Conservation (phyloP, 306 rosid genomes). For the Prunus mongolica region DNA sequence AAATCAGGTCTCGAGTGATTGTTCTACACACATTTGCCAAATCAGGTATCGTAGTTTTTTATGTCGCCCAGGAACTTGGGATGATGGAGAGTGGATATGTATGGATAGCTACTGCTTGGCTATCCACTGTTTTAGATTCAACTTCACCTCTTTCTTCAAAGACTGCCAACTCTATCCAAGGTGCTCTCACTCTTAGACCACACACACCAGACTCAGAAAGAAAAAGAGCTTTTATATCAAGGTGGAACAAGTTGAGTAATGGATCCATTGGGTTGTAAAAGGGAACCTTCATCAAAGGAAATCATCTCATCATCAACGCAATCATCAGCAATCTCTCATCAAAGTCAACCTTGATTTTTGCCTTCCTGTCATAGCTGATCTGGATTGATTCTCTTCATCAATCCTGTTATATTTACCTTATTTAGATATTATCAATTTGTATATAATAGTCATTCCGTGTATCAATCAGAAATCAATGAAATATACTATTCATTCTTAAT, state of each 20-base stretch:
- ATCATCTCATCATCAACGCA: no score
- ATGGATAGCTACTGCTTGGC: constrained; percentile 51
- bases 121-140: constrained; percentile 50
- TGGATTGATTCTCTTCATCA: no score
- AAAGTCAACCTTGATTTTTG: no score
- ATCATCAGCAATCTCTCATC: no score
- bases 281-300: no score
- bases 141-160: constrained; percentile 26
- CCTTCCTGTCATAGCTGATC: no score
- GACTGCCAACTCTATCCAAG: constrained; percentile 34
- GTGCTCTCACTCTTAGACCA: constrained; percentile 46
- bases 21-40: constrained; percentile 31
- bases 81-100: constrained; percentile 48
- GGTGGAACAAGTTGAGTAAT: constrained; percentile 24
- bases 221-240: constrained; percentile 30
- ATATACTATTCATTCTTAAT: no score
- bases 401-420: no score
- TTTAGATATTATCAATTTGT: no score
- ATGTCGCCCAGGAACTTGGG: constrained; percentile 38
- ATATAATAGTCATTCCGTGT: no score
- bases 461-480: no score
- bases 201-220: constrained; percentile 33
- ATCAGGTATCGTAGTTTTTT: constrained; percentile 42
- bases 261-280: no score
- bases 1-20: constrained; percentile 27